Base-by-base conservation (phyloP, 176 grass and related monocot species). In the Musa beccarii region DNA sequence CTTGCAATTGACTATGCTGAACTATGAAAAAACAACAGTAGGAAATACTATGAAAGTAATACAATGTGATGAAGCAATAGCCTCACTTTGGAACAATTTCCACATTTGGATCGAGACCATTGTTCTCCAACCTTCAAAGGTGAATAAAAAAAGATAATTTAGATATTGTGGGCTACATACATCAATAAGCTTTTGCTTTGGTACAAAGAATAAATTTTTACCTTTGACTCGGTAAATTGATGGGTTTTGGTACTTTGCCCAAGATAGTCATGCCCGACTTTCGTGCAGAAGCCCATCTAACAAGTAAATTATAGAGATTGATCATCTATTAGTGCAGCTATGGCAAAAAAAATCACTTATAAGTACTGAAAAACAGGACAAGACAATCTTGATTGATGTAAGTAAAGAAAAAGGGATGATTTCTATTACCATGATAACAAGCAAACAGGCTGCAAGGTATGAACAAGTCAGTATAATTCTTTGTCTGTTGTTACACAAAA, bases 61-160 rank as follows among this genome's bases (percentile, higher is more conserved):
- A 80, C 17, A 59, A 82, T 77, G 78, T 10, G 9, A 20, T 8
- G 16, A 51, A 51, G 19, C 34, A 70, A 69, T 23, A 67, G 72
- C 10, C 95, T 94, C 78, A 94, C 95, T 99, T 99, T 81, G 95
- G 95, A 83, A 99, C 91, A 80, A 99, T 87, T 91, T 99, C 95
- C 26, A 99, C 85, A 75, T 86, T 94, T 63, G 90, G 91, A 52
- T 99, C 95, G 76, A 99, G 68, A 63, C 95, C 95, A 69, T 99
- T 78, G 83, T 99, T 99, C 83, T 99, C 95, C 91, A 89, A 92
- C 90, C 95, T 99, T 84, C 76, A 99, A 83, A 59, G 34, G 3
- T 0, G 34, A 6, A 6, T 6, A 81, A 53, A 10, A 80, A 74
- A 63, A 26, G 84, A 28, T 62, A 55, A 73, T 84, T 86, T 63